Percentiles rank a stretch among this genome's conserved stretches.
These are phyloP conservation scores for Rhododendron kiyosumense DNA, from an alignment of 148 eudicot species.

Conservation along the genomic window DNA sequence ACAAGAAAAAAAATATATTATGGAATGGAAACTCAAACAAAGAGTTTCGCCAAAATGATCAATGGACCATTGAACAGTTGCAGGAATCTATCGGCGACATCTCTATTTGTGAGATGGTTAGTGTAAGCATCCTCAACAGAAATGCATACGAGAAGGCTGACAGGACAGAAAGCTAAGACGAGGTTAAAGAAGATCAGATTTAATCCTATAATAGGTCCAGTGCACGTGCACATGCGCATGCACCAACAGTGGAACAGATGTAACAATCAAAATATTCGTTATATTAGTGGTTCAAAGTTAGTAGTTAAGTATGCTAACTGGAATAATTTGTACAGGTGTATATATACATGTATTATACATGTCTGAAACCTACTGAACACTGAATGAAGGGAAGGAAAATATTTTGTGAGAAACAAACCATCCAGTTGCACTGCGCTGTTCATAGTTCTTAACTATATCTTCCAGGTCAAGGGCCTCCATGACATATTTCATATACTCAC, in stretches of 20 bases:
- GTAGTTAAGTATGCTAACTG: neutral
- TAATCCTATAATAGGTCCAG: neutral
- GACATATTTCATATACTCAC: constrained; percentile 76
- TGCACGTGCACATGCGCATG: neutral
- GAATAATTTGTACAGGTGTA: neutral
- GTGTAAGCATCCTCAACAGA: neutral
- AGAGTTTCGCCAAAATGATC: neutral
- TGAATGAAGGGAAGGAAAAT: neutral
- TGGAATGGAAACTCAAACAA: neutral
- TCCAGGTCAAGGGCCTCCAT: constrained; percentile 84
- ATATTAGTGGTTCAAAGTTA: neutral
- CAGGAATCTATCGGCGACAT: neutral
- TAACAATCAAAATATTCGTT: neutral
- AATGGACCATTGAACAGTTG: neutral
- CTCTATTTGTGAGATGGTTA: neutral
- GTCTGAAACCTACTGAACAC: neutral
- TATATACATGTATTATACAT: neutral
- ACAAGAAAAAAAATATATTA: neutral
- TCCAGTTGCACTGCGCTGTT: constrained; percentile 62
- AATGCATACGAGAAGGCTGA: neutral
- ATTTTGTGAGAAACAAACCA: constrained; percentile 43
- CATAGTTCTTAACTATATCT: constrained; percentile 76
- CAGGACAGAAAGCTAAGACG: neutral
- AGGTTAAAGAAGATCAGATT: neutral
- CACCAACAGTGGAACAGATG: neutral